phyloP scores from a whole-genome alignment of 345 rosid species.

The Limnanthes douglasii region DNA sequence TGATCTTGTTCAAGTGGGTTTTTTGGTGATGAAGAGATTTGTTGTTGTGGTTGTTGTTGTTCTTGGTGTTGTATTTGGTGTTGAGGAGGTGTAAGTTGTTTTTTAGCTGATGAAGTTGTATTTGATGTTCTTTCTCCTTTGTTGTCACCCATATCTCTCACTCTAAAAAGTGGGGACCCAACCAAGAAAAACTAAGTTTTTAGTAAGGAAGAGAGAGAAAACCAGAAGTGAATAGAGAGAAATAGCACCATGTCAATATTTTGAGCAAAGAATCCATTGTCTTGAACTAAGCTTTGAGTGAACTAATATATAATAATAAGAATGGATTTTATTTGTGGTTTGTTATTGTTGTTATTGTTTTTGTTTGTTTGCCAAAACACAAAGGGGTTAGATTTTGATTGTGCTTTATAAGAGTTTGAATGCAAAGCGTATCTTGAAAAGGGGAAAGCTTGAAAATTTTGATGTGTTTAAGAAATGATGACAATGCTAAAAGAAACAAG shows the following conservation, averaged over 20 bases:
- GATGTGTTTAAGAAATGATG: slow-evolving; percentile 8
- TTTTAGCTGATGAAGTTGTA: too few species aligned
- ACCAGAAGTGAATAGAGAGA: slow-evolving; percentile 9
- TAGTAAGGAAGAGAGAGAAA: neutral
- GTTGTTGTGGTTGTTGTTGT: slow-evolving; percentile 14
- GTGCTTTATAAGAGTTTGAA: neutral
- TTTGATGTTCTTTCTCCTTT: slow-evolving; percentile 42
- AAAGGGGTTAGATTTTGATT: too few species aligned
- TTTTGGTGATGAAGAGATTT: slow-evolving; percentile 28
- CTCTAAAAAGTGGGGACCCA: slow-evolving; percentile 12
- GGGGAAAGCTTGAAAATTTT: slow-evolving; percentile 8
- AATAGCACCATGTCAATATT: slow-evolving; percentile 6
- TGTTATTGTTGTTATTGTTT: too few species aligned
- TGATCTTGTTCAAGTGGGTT: slow-evolving; percentile 26
- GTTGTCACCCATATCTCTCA: slow-evolving; percentile 37
- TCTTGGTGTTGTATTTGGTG: slow-evolving; percentile 10
- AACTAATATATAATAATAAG: too few species aligned
- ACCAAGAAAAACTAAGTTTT: slow-evolving; percentile 6
- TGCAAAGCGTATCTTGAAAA: slow-evolving; percentile 8
- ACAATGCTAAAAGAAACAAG: slow-evolving; percentile 1
- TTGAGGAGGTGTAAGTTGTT: slow-evolving; percentile 21
- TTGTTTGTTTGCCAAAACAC: neutral
- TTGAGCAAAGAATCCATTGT: too few species aligned
- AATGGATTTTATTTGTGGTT: too few species aligned
- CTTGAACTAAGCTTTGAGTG: too few species aligned